Evolutionary conservation across 176 grass and related monocot genomes (phyloP).

Genomic region (Pontederia paniculata): DNA sequence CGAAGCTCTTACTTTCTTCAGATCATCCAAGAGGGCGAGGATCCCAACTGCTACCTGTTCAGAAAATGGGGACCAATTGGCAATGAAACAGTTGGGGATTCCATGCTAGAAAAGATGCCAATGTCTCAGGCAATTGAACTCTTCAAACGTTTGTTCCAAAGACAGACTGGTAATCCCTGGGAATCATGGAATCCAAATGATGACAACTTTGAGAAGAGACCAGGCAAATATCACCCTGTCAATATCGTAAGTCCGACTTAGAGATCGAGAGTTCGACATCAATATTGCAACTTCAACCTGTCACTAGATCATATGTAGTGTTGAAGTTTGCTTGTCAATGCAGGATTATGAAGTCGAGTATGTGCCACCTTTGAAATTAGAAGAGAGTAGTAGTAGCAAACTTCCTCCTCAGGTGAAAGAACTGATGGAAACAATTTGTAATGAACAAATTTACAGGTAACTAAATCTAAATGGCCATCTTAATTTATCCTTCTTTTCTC

Average conservation of each 20-base stretch:
- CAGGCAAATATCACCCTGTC: slow-evolving; percentile 68
- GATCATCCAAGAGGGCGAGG: slow-evolving; percentile 78
- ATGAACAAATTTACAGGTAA: slow-evolving; percentile 81
- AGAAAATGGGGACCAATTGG: slow-evolving; percentile 89
- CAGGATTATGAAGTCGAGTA: slow-evolving; percentile 80
- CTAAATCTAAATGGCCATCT: slow-evolving; percentile 6
- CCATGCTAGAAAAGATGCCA: slow-evolving; percentile 64
- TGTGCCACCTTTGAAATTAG: slow-evolving; percentile 40
- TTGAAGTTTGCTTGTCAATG: slow-evolving; percentile 9
- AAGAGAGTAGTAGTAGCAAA: slow-evolving; percentile 47
- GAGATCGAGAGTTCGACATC: background rate
- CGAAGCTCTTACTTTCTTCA: slow-evolving; percentile 90
- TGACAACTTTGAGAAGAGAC: slow-evolving; percentile 62
- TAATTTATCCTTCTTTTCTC: background rate
- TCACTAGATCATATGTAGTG: background rate
- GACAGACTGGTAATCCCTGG: slow-evolving; percentile 87
- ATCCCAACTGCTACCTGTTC: slow-evolving; percentile 71
- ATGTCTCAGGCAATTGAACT: slow-evolving; percentile 66
- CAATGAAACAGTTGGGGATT: slow-evolving; percentile 65
- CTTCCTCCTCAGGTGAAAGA: slow-evolving; percentile 74
- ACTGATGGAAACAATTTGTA: slow-evolving; percentile 83
- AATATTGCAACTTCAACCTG: background rate
- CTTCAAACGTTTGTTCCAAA: slow-evolving; percentile 91
- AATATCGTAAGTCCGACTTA: slow-evolving; percentile 79
- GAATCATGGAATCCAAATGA: slow-evolving; percentile 68